A percentile compares a stretch with the other conserved stretches of the same genome.
Evolutionary conservation across 331 rosid species (phyloP).

Genomic region (Rosa hybrid): DNA sequence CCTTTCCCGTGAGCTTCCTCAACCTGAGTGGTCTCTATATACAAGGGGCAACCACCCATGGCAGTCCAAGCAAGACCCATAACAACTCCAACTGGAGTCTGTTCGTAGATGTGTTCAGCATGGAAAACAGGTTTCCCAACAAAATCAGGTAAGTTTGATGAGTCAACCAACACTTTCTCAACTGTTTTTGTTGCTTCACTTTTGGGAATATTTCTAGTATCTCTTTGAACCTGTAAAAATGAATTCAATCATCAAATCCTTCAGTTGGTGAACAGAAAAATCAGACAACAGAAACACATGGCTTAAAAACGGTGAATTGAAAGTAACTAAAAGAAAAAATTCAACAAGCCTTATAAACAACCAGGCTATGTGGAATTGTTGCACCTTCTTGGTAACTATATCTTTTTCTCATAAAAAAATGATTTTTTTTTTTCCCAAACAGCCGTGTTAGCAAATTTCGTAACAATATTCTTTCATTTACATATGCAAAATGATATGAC

Average conservation of each 20-base stretch:
- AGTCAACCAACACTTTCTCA: slow-evolving; percentile 62
- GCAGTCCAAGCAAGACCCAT: slow-evolving; percentile 99
- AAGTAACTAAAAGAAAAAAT: background rate
- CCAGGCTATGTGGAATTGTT: background rate
- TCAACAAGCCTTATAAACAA: background rate
- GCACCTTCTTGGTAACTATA: background rate
- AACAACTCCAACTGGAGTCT: slow-evolving; percentile 88
- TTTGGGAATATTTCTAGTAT: slow-evolving; percentile 34
- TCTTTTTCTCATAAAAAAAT: background rate
- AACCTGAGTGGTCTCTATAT: slow-evolving; percentile 78
- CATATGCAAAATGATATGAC: background rate
- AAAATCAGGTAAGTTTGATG: slow-evolving; percentile 55
- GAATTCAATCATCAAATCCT: background rate
- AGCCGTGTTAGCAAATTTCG: background rate
- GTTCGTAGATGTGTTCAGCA: slow-evolving; percentile 83
- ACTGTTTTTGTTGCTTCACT: slow-evolving; percentile 34
- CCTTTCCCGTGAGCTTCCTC: slow-evolving; percentile 90
- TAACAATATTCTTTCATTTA: background rate
- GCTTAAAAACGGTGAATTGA: background rate
- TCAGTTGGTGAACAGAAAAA: background rate
- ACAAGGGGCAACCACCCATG: slow-evolving; percentile 97
- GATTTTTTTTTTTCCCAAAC: background rate
- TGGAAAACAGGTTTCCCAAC: slow-evolving; percentile 97
- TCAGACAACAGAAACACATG: background rate
- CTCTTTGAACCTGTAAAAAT: slow-evolving; percentile 48